Percentiles rank a stretch among this genome's conserved stretches.
These are phyloP conservation scores for Hymenoscyphus linearis DNA, from an alignment of 2,329 filamentous ascomycete genomes.

Conservation along the genomic window DNA sequence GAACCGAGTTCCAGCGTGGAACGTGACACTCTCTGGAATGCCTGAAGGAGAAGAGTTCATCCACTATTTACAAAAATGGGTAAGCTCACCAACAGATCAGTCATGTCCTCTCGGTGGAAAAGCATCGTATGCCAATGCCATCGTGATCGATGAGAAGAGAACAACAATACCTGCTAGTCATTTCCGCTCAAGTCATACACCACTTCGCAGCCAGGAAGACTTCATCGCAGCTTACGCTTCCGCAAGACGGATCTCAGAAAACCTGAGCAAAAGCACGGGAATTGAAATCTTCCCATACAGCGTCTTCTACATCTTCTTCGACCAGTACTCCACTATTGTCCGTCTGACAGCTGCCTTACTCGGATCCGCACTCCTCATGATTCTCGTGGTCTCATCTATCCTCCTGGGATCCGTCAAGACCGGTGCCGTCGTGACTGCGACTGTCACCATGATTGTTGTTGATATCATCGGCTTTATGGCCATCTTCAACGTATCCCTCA, in stretches of 20 bases:
- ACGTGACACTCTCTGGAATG: slow-evolving; percentile 84
- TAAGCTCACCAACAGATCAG: slow-evolving; percentile 71
- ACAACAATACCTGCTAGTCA: slow-evolving; percentile 74
- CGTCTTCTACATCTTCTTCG: slow-evolving; percentile 98
- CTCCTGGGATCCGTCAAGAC: slow-evolving; percentile 82
- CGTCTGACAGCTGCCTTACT: slow-evolving; percentile 73
- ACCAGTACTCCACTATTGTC: slow-evolving; percentile 87
- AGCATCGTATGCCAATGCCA: slow-evolving; percentile 78
- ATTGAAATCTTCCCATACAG: slow-evolving; percentile 93
- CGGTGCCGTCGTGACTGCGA: slow-evolving; percentile 74
- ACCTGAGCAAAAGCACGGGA: slow-evolving; percentile 65
- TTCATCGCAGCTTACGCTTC: slow-evolving; percentile 89
- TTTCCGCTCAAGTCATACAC: slow-evolving; percentile 86
- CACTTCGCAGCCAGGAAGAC: slow-evolving; percentile 80
- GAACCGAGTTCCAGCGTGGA: slow-evolving; percentile 75
- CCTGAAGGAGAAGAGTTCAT: slow-evolving; percentile 90
- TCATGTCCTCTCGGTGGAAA: slow-evolving; percentile 84
- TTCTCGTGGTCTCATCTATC: slow-evolving; percentile 72
- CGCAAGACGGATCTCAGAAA: slow-evolving; percentile 78
- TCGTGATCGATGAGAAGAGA: slow-evolving; percentile 67
- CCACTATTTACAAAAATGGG: slow-evolving; percentile 77
- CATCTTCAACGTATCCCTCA: slow-evolving; percentile 79
- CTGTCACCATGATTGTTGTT: slow-evolving; percentile 87
- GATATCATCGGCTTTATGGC: slow-evolving; percentile 97
- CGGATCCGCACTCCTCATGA: slow-evolving; percentile 76